Conservation (phyloP, 129 eudicot species). For the Solidago caesia region DNA sequence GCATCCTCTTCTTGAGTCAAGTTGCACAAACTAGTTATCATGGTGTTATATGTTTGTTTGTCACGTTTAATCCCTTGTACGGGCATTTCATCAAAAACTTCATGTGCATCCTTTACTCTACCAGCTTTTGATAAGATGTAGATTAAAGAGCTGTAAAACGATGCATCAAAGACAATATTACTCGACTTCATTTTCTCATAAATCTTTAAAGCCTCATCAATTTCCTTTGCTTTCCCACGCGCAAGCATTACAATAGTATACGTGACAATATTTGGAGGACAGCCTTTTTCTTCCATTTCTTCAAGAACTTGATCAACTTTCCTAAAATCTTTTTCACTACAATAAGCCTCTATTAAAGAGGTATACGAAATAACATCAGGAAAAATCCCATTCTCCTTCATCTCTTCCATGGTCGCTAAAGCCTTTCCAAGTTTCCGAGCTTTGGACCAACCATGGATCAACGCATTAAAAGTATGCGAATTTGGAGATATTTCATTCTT, state of each 20-base stretch:
- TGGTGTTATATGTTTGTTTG: slow-evolving; percentile 48
- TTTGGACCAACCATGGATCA: slow-evolving; percentile 84
- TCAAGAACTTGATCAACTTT: slow-evolving; percentile 56
- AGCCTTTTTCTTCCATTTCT: slow-evolving; percentile 68
- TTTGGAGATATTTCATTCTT: slow-evolving; percentile 47
- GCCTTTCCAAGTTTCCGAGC: slow-evolving; percentile 52
- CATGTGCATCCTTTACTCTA: slow-evolving; percentile 65
- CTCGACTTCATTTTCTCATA: slow-evolving; percentile 56
- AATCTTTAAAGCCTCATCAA: slow-evolving; percentile 54
- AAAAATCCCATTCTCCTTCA: slow-evolving; percentile 50
- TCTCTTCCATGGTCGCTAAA: slow-evolving; percentile 43
- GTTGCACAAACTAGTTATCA: slow-evolving; percentile 54
- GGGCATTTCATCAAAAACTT: slow-evolving; percentile 72
- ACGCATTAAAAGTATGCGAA: slow-evolving; percentile 49
- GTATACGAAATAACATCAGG: slow-evolving; percentile 76
- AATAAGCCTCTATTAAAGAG: slow-evolving; percentile 56
- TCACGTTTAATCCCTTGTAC: slow-evolving; percentile 49
- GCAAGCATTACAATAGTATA: slow-evolving; percentile 73
- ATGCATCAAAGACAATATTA: slow-evolving; percentile 49
- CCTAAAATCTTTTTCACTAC: slow-evolving; percentile 64
- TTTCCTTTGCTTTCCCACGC: slow-evolving; percentile 64
- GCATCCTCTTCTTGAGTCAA: slow-evolving; percentile 68
- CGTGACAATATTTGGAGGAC: slow-evolving; percentile 58
- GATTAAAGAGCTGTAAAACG: slow-evolving; percentile 53
- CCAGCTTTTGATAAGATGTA: slow-evolving; percentile 49